These are phyloP conservation scores for Fusarium torreyae DNA, from an alignment of 2,329 filamentous ascomycete genomes.

Conservation along the genomic window DNA sequence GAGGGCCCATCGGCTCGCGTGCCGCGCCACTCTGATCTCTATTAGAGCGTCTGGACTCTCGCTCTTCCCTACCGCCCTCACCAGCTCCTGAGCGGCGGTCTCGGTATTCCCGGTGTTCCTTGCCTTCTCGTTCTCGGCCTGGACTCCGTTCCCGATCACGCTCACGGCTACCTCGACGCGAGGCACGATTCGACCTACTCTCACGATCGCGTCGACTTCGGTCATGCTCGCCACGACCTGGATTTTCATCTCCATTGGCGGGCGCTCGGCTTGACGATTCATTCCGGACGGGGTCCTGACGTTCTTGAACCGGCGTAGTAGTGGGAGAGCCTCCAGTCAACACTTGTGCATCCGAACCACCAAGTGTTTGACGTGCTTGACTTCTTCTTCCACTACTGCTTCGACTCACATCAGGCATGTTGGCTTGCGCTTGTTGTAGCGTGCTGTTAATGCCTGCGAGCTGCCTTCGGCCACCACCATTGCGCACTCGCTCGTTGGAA, in stretches of 20 bases:
- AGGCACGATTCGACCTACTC: slow-evolving; percentile 56
- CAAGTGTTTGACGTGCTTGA: slow-evolving; percentile 61
- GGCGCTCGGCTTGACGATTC: slow-evolving; percentile 55
- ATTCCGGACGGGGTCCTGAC: slow-evolving; percentile 61
- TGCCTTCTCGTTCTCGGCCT: slow-evolving; percentile 63
- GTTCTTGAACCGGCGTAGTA: slow-evolving; percentile 65
- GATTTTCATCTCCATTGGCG: slow-evolving; percentile 52
- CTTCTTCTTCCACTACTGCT: slow-evolving; percentile 55
- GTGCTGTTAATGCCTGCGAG: slow-evolving; percentile 73
- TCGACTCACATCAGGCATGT: slow-evolving; percentile 56
- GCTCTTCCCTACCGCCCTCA: slow-evolving; percentile 54
- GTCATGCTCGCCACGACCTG: slow-evolving; percentile 58
- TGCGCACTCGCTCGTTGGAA: slow-evolving; percentile 55
- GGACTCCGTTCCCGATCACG: slow-evolving; percentile 65
- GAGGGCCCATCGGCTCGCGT: slow-evolving; percentile 53
- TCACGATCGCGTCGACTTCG: slow-evolving; percentile 62
- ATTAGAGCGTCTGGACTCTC: slow-evolving; percentile 53
- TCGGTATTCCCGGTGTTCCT: slow-evolving; percentile 62
- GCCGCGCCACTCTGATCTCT: slow-evolving; percentile 45
- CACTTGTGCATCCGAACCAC: slow-evolving; percentile 70
- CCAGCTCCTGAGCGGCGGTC: slow-evolving; percentile 59
- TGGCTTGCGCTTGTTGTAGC: slow-evolving; percentile 67
- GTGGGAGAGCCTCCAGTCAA: slow-evolving; percentile 68
- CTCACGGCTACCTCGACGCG: slow-evolving; percentile 67
- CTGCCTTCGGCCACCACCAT: slow-evolving; percentile 65